Evolutionary conservation across 148 eudicot genomes (phyloP).

Genomic region (Amaranthus palmeri): DNA sequence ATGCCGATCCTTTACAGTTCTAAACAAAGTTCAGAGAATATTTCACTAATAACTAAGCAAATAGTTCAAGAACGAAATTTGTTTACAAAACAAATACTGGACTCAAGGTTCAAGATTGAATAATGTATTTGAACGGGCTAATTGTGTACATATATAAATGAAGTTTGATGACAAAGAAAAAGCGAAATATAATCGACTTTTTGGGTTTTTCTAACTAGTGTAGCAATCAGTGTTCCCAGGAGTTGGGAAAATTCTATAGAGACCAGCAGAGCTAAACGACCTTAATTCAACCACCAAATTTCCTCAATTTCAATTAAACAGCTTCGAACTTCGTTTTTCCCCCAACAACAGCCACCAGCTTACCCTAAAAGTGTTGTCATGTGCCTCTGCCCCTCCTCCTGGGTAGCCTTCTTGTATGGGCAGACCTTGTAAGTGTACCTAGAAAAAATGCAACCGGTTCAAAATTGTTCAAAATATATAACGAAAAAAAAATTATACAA

Average conservation of each 20-base stretch:
- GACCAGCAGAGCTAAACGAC: neutral
- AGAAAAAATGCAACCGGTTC: conserved; percentile 15
- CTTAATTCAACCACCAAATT: neutral
- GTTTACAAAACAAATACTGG: too few relatives aligned
- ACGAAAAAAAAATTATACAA: neutral
- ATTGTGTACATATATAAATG: neutral
- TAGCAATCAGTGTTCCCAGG: neutral
- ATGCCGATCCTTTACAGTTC: too few relatives aligned
- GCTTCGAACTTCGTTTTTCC: too few relatives aligned
- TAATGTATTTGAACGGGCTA: neutral
- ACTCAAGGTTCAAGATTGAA: neutral
- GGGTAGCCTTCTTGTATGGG: conserved; percentile 89
- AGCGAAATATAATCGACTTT: neutral
- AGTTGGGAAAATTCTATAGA: neutral
- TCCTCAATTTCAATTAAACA: neutral
- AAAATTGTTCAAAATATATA: neutral
- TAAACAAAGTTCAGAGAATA: neutral
- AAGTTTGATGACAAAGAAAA: neutral
- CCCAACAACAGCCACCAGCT: too few relatives aligned
- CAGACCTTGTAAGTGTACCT: conserved; percentile 93
- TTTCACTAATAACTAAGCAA: neutral
- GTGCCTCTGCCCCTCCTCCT: conserved; percentile 82
- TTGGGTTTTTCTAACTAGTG: neutral
- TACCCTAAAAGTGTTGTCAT: conserved; percentile 91
- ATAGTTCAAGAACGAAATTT: too few relatives aligned